These are phyloP conservation scores for Phaeophleospora eucalypticola DNA, from an alignment of 2,329 filamentous ascomycete species.

Conservation along the genomic window DNA sequence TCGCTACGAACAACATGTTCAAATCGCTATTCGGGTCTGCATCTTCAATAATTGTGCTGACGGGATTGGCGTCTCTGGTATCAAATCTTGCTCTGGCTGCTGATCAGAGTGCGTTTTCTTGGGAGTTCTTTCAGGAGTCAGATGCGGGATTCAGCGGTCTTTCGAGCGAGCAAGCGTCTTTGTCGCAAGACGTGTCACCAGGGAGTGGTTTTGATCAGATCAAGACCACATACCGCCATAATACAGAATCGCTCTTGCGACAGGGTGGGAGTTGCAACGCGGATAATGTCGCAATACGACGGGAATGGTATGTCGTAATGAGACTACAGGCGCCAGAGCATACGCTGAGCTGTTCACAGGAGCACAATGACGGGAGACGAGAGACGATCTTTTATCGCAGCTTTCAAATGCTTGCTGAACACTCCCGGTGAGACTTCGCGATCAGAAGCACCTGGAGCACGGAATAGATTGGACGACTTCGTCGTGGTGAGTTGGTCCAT, in stretches of 20 bases:
- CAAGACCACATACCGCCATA: neutral
- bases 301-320: slow-evolving; percentile 11
- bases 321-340: neutral
- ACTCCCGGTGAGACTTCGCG: neutral
- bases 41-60: neutral
- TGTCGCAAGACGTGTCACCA: neutral
- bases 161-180: neutral
- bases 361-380: slow-evolving; percentile 10
- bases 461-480: neutral
- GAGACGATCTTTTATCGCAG: slow-evolving; percentile 33
- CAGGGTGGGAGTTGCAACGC: slow-evolving; percentile 8
- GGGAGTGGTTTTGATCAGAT: neutral
- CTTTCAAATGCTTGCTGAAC: neutral
- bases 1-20: neutral
- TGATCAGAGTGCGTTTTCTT: neutral
- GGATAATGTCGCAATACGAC: slow-evolving; percentile 17
- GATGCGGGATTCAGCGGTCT: neutral
- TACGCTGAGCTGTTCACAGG: slow-evolving; percentile 1
- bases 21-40: neutral
- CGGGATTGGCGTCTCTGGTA: no score
- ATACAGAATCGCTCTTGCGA: neutral
- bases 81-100: neutral
- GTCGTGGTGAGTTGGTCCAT: slow-evolving; percentile 14
- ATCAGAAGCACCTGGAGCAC: neutral
- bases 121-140: neutral